phyloP scores from a whole-genome alignment of 1,284 basidiomycete species.

The Pseudozyma flocculosa region DNA sequence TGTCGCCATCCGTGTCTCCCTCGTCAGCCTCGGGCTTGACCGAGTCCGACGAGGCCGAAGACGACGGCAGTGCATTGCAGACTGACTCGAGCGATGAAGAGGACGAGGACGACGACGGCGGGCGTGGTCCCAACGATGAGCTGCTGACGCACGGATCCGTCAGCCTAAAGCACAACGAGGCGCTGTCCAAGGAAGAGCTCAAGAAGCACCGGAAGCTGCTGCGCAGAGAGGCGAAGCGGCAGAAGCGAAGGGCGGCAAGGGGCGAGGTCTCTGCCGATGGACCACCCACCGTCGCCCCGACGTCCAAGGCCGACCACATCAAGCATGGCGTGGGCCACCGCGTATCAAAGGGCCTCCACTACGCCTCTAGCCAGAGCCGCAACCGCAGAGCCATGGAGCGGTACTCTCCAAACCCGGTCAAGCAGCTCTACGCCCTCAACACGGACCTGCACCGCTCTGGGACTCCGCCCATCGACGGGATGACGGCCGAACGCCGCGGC shows the following conservation, averaged over 20 bases:
- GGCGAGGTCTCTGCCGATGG: conserved; percentile 9
- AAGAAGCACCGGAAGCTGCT: conserved; percentile 38
- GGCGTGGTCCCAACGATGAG: not conserved
- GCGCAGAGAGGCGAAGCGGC: conserved; percentile 28
- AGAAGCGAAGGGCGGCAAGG: conserved; percentile 19
- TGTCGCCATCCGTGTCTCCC: conserved; percentile 3
- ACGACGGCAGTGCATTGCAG: no score
- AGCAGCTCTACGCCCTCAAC: conserved; percentile 13
- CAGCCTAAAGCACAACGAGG: conserved; percentile 38
- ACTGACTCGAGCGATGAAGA: not conserved
- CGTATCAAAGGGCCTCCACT: conserved; percentile 41
- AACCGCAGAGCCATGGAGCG: conserved; percentile 50
- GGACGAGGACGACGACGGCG: no score
- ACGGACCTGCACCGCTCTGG: conserved; percentile 15
- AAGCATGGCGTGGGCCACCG: conserved; percentile 23
- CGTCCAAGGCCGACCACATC: conserved; percentile 17
- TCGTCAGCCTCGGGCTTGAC: no score
- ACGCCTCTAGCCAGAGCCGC: conserved; percentile 39
- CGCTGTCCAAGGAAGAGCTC: conserved; percentile 36
- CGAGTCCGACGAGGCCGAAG: no score
- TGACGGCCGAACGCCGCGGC: conserved; percentile 6
- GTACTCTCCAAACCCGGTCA: conserved; percentile 39
- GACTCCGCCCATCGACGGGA: conserved; percentile 3
- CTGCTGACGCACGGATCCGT: conserved; percentile 11
- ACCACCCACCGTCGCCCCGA: conserved; percentile 2